phyloP scores from a whole-genome alignment of 768 basidiomycete genomes.

The Tricholoma terreum region DNA sequence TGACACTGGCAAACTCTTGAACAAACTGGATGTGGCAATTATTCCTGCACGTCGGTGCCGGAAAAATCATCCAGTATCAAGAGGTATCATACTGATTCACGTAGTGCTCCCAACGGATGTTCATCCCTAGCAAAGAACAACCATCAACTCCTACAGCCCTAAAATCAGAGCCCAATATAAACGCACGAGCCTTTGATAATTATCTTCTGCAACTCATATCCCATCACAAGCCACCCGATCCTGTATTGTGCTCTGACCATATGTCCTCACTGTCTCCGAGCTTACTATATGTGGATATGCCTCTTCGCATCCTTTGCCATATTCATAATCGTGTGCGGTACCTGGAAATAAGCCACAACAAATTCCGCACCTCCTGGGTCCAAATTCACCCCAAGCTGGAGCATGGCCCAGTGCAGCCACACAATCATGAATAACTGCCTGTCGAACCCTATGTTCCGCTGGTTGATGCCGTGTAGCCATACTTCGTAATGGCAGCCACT shows the following conservation, averaged over 20 bases:
- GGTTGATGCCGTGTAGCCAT: no score
- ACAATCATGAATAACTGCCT: conserved; percentile 92
- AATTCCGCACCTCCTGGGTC: conserved; percentile 98
- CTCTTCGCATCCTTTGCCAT: conserved; percentile 98
- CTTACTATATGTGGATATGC: conserved; percentile 97
- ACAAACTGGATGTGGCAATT: conserved; percentile 92
- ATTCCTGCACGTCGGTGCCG: conserved; percentile 73
- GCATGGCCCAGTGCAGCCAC: conserved; percentile 63
- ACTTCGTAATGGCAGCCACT: conserved; percentile 62
- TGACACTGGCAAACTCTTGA: conserved; percentile 89
- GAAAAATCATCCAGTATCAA: conserved; percentile 71
- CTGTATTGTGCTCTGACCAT: conserved; percentile 89
- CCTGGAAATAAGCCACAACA: conserved; percentile 95
- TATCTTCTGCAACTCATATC: conserved; percentile 93
- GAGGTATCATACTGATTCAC: conserved; percentile 89
- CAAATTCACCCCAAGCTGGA: conserved; percentile 92
- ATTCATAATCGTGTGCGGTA: conserved; percentile 90
- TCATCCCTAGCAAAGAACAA: conserved; percentile 78
- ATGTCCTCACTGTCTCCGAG: conserved; percentile 94
- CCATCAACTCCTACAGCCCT: not conserved
- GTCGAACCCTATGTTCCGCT: no score
- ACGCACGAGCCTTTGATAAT: conserved; percentile 68
- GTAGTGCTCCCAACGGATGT: conserved; percentile 94
- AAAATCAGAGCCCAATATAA: no score
- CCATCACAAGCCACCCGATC: conserved; percentile 95